Percentiles rank a stretch among this genome's conserved stretches.
These are phyloP conservation scores for Lagerstroemia speciosa DNA, from an alignment of 345 rosid genomes.

Conservation along the genomic window DNA sequence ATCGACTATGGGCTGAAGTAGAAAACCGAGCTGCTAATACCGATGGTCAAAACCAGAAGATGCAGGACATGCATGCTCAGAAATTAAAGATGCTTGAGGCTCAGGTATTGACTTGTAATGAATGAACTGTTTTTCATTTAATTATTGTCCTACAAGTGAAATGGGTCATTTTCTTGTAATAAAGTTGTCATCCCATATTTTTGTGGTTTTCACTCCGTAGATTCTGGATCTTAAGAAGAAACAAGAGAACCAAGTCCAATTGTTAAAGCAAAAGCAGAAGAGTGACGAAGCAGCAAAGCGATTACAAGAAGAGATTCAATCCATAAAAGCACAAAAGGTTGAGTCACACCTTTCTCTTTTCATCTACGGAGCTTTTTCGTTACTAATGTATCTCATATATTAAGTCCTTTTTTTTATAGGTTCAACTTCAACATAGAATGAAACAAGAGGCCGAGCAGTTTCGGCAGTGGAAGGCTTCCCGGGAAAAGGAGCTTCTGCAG, in stretches of 20 bases:
- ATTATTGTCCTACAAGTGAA: neutral
- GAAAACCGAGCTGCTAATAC: slow-evolving; percentile 70
- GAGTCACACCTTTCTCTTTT: neutral
- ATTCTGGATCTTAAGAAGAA: slow-evolving; percentile 92
- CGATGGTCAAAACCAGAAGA: slow-evolving; percentile 79
- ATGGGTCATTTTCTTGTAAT: neutral
- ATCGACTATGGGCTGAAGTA: slow-evolving; percentile 71
- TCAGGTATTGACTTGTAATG: slow-evolving; percentile 36
- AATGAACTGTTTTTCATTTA: neutral
- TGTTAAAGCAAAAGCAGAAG: slow-evolving; percentile 89
- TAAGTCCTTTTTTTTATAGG: slow-evolving; percentile 32
- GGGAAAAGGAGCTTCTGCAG: slow-evolving; percentile 37
- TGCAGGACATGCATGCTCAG: slow-evolving; percentile 77
- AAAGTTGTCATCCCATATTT: neutral
- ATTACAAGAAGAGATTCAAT: slow-evolving; percentile 92
- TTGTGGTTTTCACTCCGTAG: slow-evolving; percentile 20
- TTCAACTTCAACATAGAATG: slow-evolving; percentile 91
- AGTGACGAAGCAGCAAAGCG: slow-evolving; percentile 91
- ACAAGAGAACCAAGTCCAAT: slow-evolving; percentile 94
- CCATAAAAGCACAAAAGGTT: slow-evolving; percentile 93
- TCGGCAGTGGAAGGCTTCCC: slow-evolving; percentile 94
- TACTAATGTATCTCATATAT: neutral
- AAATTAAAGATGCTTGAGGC: slow-evolving; percentile 79
- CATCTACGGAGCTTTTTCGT: slow-evolving; percentile 3
- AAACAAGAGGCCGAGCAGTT: slow-evolving; percentile 98